Evolutionary conservation across 2,329 filamentous ascomycete species (phyloP), one percentile per base, ranked within the genome.

Genomic region (Trichophyton equinum): DNA sequence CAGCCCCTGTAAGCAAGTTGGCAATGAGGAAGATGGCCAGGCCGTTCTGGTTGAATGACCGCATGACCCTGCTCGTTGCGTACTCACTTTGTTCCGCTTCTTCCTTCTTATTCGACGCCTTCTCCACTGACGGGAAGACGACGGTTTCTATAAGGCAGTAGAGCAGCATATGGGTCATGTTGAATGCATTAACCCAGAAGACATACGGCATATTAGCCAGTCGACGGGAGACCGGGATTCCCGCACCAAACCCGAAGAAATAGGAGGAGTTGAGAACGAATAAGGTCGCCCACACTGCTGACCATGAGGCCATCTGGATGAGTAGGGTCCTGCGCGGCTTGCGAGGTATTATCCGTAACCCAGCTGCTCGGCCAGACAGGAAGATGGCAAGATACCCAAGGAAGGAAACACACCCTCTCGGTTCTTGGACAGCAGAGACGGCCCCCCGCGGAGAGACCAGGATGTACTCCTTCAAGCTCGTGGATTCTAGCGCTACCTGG

Each of bases 361-460:
- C 94, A 18, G 86, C 83, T 46, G 88, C 87, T 70, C 95, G 90
- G 2, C 94, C 94, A 0, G 89, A 85, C 44, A 99, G 83, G 73
- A 96, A 99, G 62, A 99, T 96, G 55, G 92, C 88, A 53, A 99
- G 81, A 71, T 99, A 99, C 3, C 94, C 94, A 57, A 89, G 75
- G 73, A 97, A 96, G 60, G 91, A 96, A 92, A 96, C n/a, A 99
- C 81, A 0, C 94, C 94, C 73, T 99, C 94, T 27, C 92, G 83
- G 71, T 99, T 99, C 79, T 91, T 88, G 1, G 89, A 92, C 4
- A 99, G 73, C 13, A 96, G 77, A 68, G 91, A 83, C 0, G 81
- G 84, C 0, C 76, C 76, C 76, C 3, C 94, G 85, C 4, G 89
- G 89, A 0, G 89, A 91, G 6, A 88, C 84, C 22, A 99, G 80